Evolutionary conservation across 441 rosid species (phyloP).

Genomic region (Populus tomentosa): DNA sequence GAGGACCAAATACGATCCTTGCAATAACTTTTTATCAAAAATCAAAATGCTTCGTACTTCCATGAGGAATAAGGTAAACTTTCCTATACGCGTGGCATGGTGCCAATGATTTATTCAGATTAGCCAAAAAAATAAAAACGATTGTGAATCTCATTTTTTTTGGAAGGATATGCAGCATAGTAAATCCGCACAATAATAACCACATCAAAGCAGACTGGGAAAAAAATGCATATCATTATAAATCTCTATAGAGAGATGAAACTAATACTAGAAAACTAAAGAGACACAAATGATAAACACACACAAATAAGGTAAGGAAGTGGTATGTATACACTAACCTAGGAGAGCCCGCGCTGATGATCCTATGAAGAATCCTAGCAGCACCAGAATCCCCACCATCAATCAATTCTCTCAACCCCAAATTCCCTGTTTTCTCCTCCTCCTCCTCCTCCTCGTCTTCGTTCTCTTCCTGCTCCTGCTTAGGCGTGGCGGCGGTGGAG

Average conservation of each 20-base stretch:
- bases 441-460: slow-evolving; percentile 18
- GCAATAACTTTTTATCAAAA: not conserved
- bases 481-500: not conserved
- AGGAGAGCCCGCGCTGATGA: slow-evolving; percentile 46
- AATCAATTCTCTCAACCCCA: slow-evolving; percentile 79
- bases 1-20: not conserved
- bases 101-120: not conserved
- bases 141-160: not conserved
- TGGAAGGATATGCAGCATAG: not conserved
- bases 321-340: slow-evolving; percentile 32
- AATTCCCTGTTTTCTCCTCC: slow-evolving; percentile 42
- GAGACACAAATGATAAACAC: not conserved
- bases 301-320: not conserved
- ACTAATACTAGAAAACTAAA: not conserved
- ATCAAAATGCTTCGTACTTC: too few species aligned
- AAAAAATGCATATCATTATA: not conserved
- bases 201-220: not conserved
- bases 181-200: not conserved
- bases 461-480: slow-evolving; percentile 23
- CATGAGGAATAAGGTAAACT: not conserved
- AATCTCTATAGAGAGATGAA: not conserved
- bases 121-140: not conserved
- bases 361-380: slow-evolving; percentile 79
- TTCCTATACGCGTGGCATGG: not conserved
- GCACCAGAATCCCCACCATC: slow-evolving; percentile 42